Conservation (phyloP, 2,329 filamentous ascomycete genomes). For the Fusarium sp. region DNA sequence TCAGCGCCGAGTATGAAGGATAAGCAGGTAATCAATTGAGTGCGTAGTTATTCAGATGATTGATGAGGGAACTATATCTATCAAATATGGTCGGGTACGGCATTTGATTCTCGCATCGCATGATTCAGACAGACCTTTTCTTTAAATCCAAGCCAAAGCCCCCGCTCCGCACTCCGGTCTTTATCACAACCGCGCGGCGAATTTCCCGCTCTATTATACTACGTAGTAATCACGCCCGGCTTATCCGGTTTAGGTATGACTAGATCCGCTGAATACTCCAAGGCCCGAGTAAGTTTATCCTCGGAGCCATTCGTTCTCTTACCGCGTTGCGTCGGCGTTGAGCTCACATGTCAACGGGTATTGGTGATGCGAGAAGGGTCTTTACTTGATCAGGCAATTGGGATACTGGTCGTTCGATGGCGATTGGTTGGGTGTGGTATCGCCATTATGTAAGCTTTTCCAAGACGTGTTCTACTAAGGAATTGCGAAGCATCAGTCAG, state of each 20-base stretch:
- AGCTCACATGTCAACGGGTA: constrained; percentile 33
- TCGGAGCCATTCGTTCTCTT: constrained; percentile 7
- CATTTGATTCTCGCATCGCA: constrained; percentile 33
- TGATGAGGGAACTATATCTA: not conserved
- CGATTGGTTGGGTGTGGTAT: constrained; percentile 5
- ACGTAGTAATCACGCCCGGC: constrained; percentile 22
- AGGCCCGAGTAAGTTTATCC: constrained; percentile 13
- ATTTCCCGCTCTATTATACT: constrained; percentile 32
- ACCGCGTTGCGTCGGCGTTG: constrained; percentile 26
- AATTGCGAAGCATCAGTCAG: constrained; percentile 46
- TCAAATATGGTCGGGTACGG: constrained; percentile 3
- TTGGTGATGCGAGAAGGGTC: constrained; percentile 5
- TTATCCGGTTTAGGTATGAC: constrained; percentile 35
- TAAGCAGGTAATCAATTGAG: not conserved
- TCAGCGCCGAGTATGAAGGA: not conserved
- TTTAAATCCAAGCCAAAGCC: constrained; percentile 1
- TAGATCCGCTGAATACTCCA: not conserved
- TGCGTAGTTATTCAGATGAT: not conserved
- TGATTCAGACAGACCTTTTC: constrained; percentile 37
- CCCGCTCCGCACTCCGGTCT: constrained; percentile 31
- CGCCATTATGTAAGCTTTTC: constrained; percentile 39
- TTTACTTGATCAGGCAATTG: constrained; percentile 29
- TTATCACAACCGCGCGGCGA: constrained; percentile 44
- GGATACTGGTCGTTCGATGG: constrained; percentile 2
- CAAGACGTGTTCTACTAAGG: constrained; percentile 18